A percentile compares a stretch with the other conserved stretches of the same genome.
Evolutionary conservation across 345 rosid genomes (phyloP).

Genomic region (Syzygium oleosum): DNA sequence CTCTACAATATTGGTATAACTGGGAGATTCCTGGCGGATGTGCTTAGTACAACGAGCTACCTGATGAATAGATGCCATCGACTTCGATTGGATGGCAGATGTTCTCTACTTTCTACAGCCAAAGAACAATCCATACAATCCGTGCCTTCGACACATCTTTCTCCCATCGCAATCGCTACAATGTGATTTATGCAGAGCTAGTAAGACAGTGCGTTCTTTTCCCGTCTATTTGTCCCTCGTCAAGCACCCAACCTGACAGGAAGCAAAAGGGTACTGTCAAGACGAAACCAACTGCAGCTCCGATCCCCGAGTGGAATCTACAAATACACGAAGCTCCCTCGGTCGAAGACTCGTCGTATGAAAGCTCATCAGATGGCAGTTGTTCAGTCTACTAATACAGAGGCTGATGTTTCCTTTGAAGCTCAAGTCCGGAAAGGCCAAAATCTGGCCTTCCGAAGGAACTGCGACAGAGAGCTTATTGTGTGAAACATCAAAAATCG

Average conservation of each 20-base stretch:
- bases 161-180: background rate
- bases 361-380: background rate
- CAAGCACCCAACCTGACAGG: no score
- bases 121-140: background rate
- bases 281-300: slow-evolving; percentile 8
- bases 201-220: no score
- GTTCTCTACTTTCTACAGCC: no score
- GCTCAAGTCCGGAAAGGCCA: slow-evolving; percentile 16
- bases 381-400: background rate
- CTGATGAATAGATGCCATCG: no score
- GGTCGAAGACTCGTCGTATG: background rate
- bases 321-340: background rate
- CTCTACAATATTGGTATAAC: no score
- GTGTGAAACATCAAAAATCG: slow-evolving; percentile 7
- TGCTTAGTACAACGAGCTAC: no score
- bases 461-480: slow-evolving; percentile 4
- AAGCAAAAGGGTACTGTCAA: slow-evolving; percentile 10
- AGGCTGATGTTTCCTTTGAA: slow-evolving; percentile 14
- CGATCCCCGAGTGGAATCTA: slow-evolving; percentile 1
- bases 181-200: background rate
- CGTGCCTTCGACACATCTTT: background rate
- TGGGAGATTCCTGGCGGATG: no score
- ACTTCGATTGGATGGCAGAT: no score
- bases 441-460: slow-evolving; percentile 17
- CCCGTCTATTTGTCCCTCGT: no score